phyloP scores from a whole-genome alignment of 192 early-diverging fungal genomes.

The Coemansia sp. region DNA sequence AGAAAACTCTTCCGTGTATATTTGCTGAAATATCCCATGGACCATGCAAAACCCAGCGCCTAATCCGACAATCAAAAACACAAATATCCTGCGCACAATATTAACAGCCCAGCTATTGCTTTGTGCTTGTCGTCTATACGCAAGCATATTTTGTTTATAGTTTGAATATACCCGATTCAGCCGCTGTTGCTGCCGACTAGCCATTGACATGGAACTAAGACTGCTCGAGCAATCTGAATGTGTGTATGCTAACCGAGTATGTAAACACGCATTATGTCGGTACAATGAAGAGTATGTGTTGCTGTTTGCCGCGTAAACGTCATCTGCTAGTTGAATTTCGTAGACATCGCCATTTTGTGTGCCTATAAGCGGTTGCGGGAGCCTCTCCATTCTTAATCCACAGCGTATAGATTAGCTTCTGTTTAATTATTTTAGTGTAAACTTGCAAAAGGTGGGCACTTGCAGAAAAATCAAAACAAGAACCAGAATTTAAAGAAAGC shows the following conservation, averaged over 20 bases:
- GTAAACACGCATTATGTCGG: not conserved
- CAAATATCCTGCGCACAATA: not conserved
- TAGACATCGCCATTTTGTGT: not conserved
- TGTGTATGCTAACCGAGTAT: not conserved
- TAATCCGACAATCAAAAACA: not conserved
- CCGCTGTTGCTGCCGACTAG: not conserved
- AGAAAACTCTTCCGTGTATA: not conserved
- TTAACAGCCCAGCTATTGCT: not conserved
- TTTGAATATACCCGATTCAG: not conserved
- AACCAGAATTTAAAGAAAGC: too few relatives aligned
- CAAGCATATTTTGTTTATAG: not conserved
- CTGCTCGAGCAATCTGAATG: conserved; percentile 5
- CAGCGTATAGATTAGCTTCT: too few relatives aligned
- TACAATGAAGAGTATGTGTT: not conserved
- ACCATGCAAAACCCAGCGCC: not conserved
- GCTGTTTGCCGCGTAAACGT: not conserved
- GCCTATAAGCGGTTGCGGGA: not conserved
- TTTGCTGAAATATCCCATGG: conserved; percentile 2
- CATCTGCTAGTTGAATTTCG: not conserved
- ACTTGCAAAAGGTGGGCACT: not conserved
- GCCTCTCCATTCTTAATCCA: too few relatives aligned
- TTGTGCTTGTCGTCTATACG: not conserved
- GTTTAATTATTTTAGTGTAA: not conserved
- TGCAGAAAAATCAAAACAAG: not conserved
- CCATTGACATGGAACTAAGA: conserved; percentile 2